Conservation (phyloP, 371 early-diverging fungal species). For the Chytridiales sp. region DNA sequence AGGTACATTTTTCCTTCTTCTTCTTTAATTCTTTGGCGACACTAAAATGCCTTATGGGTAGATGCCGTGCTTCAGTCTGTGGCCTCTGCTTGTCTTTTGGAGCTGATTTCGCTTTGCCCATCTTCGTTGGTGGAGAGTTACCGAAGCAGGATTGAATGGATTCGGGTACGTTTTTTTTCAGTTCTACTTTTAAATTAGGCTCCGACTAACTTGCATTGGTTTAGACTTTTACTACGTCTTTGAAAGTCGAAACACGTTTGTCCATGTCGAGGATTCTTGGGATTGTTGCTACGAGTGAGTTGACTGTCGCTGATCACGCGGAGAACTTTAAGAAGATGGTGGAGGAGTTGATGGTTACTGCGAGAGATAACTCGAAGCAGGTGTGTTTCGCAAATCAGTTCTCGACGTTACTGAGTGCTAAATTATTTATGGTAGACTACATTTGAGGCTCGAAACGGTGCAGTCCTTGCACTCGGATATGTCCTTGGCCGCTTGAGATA, state of each 20-base stretch:
- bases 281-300: constrained; percentile 61
- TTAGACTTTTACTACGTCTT: constrained; percentile 57
- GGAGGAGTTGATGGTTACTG: constrained; percentile 39
- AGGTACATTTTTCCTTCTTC: constrained; percentile 14
- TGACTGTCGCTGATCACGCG: constrained; percentile 7
- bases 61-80: constrained; percentile 63
- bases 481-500: constrained; percentile 61
- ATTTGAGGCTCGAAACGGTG: constrained; percentile 63
- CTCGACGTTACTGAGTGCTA: constrained; percentile 6
- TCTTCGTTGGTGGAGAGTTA: constrained; percentile 60
- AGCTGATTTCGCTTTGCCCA: constrained; percentile 73
- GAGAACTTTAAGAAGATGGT: constrained; percentile 44
- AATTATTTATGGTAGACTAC: constrained; percentile 18
- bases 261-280: constrained; percentile 73
- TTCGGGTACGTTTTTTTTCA: constrained; percentile 47
- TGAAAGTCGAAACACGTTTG: constrained; percentile 63
- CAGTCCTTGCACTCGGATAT: constrained; percentile 68
- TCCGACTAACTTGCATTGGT: neutral
- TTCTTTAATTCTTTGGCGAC: no score
- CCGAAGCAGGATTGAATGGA: constrained; percentile 57
- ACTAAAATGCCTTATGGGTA: constrained; percentile 38
- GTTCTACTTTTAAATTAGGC: neutral
- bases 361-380: constrained; percentile 41
- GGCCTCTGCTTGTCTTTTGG: constrained; percentile 67
- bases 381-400: constrained; percentile 11